A percentile compares a stretch with the other conserved stretches of the same genome.
These are phyloP conservation scores for Hyaloscypha finlandica DNA, from an alignment of 495 filamentous ascomycete species.

Conservation along the genomic window DNA sequence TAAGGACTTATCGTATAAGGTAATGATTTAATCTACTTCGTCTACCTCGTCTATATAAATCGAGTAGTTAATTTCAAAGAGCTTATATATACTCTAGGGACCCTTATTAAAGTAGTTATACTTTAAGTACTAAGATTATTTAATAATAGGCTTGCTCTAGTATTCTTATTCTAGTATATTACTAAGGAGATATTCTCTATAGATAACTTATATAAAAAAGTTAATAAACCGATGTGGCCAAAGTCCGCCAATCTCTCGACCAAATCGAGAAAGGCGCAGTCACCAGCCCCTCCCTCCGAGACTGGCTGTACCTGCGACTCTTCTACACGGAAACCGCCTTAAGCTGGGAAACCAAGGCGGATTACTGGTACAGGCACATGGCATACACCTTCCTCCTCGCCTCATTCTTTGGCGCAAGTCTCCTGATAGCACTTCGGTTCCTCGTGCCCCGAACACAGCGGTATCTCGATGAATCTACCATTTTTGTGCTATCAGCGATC, in stretches of 20 bases:
- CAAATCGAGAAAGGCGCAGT: slow-evolving; percentile 38
- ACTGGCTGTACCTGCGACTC: slow-evolving; percentile 51
- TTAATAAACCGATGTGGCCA: too few species aligned
- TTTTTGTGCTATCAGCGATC: slow-evolving; percentile 41
- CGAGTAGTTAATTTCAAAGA: too few species aligned
- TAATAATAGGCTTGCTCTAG: too few species aligned
- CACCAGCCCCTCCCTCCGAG: slow-evolving; percentile 28
- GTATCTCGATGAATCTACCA: slow-evolving; percentile 5
- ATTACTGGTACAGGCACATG: slow-evolving; percentile 43
- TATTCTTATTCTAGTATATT: too few species aligned
- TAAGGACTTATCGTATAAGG: too few species aligned
- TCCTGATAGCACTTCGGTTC: slow-evolving; percentile 15
- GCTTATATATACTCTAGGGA: too few species aligned
- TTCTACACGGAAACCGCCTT: slow-evolving; percentile 50
- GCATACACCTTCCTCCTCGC: slow-evolving; percentile 39
- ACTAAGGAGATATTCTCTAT: too few species aligned
- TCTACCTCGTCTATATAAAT: too few species aligned
- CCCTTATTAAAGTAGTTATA: too few species aligned
- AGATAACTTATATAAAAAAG: too few species aligned
- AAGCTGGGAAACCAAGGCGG: slow-evolving; percentile 39
- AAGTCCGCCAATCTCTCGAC: slow-evolving; percentile 41
- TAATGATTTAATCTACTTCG: too few species aligned
- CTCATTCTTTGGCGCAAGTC: slow-evolving; percentile 25
- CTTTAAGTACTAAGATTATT: too few species aligned
- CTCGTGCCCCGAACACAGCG: slow-evolving; percentile 22